Percentiles rank a stretch among this genome's conserved stretches.
Evolutionary conservation across 2,329 filamentous ascomycete species (phyloP).

Genomic region (Aspergillus sojae): DNA sequence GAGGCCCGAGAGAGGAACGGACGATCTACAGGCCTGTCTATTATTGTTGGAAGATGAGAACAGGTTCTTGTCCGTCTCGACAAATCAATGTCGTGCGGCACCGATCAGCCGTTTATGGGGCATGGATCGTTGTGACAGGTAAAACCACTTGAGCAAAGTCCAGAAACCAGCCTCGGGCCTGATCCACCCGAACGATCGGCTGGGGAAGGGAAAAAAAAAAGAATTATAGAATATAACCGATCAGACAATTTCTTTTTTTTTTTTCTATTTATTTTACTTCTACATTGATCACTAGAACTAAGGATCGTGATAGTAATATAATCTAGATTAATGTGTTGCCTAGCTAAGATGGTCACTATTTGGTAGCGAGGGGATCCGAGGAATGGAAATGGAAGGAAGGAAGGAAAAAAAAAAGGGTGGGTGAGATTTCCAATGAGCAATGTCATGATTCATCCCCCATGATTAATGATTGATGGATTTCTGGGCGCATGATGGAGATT

Average conservation of each 20-base stretch:
- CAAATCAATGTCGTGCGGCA: conserved; percentile 27
- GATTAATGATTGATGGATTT: conserved; percentile 21
- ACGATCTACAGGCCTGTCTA: conserved; percentile 16
- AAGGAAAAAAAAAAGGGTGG: background rate
- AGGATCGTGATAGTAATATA: too few relatives aligned
- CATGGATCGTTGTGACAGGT: conserved; percentile 38
- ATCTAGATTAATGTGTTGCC: background rate
- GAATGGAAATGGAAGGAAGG: background rate
- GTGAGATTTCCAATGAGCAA: background rate
- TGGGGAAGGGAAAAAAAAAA: background rate
- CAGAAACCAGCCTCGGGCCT: background rate
- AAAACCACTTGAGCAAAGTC: conserved; percentile 18
- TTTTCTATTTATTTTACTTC: background rate
- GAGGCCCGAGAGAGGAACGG: background rate
- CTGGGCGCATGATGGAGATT: conserved; percentile 17
- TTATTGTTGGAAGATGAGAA: conserved; percentile 25
- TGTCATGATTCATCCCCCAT: conserved; percentile 8
- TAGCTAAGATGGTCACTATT: background rate
- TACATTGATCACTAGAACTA: too few relatives aligned
- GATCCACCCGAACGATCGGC: conserved; percentile 19
- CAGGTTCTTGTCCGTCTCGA: conserved; percentile 29
- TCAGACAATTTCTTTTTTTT: background rate
- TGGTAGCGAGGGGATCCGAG: background rate
- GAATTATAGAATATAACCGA: too few relatives aligned
- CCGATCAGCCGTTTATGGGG: conserved; percentile 44